Base-by-base conservation (phyloP, 805 yeast genomes). In the Ogataea neopini region DNA sequence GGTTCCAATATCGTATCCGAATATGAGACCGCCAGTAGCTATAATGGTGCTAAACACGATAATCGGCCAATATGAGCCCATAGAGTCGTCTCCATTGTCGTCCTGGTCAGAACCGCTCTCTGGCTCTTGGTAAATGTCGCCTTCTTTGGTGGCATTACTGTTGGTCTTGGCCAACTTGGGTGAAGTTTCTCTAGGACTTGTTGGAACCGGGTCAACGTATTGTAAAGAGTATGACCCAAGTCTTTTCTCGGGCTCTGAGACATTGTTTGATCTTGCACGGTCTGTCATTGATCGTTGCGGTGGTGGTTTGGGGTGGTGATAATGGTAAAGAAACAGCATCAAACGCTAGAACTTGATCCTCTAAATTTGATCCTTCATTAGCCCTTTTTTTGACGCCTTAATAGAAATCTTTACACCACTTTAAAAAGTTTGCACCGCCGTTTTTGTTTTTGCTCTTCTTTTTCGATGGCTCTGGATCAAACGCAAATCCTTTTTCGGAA, bases 1-100 rank as follows among this genome's bases (percentile, higher is more conserved):
- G 1, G 64, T 64, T 1, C 73, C 73, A 26, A 68, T 66, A 53
- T 69, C 73, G 48, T 59, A 66, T 1, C 73, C 73, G 44, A 66
- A 68, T 0, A 65, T 45, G 6, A 69, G 52, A 2, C 72, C 73
- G 9, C 69, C 66, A 3, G 61, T 40, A 6, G 68, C 58, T 19
- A 68, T 62, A 5, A 57, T 49, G 3, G 59, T 28, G 3, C 67
- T 53, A 49, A 51, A 68, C 4, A 45, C 7, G 1, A 59, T 54
- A 1, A 65, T 50, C 0, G 64, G 62, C 14, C 50, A 11, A 30
- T 44, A 40, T 1, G 68, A 56, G 7, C 51, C 58, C 20, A 56
- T 25, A n/a, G 42, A 34, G 28, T 53, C 56, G n/a, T 44, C 40
- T 9, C 38, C 46, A n/a, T 43, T 14, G 11, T 47, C 33, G 15